Base-by-base conservation (phyloP, 2,329 filamentous ascomycete species). In the Orbilia brochopaga region DNA sequence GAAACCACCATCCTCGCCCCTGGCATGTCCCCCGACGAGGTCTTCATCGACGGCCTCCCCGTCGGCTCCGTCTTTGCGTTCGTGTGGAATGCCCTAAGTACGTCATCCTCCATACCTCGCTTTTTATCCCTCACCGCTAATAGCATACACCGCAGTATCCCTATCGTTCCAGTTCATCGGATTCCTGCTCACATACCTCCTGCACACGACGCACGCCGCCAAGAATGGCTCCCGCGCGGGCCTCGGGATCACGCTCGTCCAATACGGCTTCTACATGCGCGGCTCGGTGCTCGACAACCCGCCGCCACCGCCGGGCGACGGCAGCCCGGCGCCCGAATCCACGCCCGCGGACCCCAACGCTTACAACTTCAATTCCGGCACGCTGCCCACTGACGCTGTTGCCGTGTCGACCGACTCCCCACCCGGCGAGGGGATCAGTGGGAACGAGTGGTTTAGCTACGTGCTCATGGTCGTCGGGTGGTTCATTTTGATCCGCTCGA, bases 221-320 rank as follows among this genome's bases (percentile, higher is more conserved):
- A 99, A 99, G 82, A 96, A 99, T 79, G 94, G 94, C 55, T 96
- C 92, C 51, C 90, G 91, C 77, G 92, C 93, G 57, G 94, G 94
- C 60, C 88, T 99, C 56, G 94, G 94, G 73, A 91, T 99, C 76
- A 97, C 92, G 0, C 85, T 99, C 10, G 92, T 99, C 53, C 93
- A 97, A 79, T 97, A 95, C 78, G 94, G 94, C 32, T 97, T 99
- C 80, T 92, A 91, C 76, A 95, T 97, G 90, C 94, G 92, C 78
- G 86, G 85, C 51, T 81, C 83, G 30, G 80, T 80, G 61, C 81
- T 82, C 30, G 78, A 80, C 64, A 64, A 79, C 75, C 61, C 81
- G 77, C 1, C 59, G 24, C 65, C 60, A 1, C 40, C 60, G 8
- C 59, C 66, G 7, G 74, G 81, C 76, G 77, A 80, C 53, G 77